phyloP scores from a whole-genome alignment of 345 rosid species.

The Gossypium arboreum region DNA sequence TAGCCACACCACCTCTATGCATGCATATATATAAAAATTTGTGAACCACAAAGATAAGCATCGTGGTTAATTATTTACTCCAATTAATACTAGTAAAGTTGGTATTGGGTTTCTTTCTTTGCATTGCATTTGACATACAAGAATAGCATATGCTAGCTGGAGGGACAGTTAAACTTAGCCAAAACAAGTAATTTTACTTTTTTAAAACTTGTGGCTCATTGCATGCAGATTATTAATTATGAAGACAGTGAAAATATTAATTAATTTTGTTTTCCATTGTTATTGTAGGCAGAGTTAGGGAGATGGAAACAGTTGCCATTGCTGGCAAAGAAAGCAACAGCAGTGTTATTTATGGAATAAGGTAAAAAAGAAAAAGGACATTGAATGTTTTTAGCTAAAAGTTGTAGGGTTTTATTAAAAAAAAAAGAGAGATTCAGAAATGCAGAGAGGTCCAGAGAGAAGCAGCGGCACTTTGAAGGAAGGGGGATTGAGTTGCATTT shows the following conservation, averaged over 20 bases:
- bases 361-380: neutral
- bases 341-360: conserved; percentile 15
- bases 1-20: no score
- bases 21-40: no score
- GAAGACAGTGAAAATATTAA: neutral
- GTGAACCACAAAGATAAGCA: neutral
- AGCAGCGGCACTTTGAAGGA: neutral
- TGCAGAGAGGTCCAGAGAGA: neutral
- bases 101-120: neutral
- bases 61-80: neutral
- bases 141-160: conserved; percentile 15
- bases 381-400: neutral
- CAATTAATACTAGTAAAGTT: conserved; percentile 9
- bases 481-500: neutral
- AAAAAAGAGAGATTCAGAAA: neutral
- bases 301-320: conserved; percentile 18
- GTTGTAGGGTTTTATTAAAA: neutral
- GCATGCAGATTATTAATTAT: conserved; percentile 4
- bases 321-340: conserved; percentile 9
- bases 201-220: neutral
- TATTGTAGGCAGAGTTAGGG: conserved; percentile 3
- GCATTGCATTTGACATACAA: conserved; percentile 6
- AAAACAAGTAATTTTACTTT: neutral
- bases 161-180: conserved; percentile 1
- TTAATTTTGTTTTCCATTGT: neutral